Conservation (phyloP, 257 asterid species). For the Jasminum sambac region DNA sequence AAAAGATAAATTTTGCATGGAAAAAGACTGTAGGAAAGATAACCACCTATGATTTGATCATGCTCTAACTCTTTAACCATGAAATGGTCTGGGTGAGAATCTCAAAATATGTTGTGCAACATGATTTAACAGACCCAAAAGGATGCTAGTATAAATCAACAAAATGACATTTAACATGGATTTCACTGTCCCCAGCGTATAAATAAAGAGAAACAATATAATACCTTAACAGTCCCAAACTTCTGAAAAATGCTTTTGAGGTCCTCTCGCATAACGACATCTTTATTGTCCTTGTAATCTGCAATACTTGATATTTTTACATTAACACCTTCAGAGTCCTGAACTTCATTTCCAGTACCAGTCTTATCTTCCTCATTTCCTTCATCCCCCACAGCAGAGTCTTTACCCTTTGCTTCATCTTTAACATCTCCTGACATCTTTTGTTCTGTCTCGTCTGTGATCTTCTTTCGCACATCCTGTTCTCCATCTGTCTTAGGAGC, state of each 20-base stretch:
- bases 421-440: constrained; percentile 33
- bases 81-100: neutral
- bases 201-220: neutral
- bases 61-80: neutral
- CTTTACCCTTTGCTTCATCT: constrained; percentile 28
- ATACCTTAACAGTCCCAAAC: constrained; percentile 88
- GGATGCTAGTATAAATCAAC: neutral
- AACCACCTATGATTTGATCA: neutral
- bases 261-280: constrained; percentile 88
- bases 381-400: constrained; percentile 36
- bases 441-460: constrained; percentile 32
- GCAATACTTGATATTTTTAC: constrained; percentile 40
- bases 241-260: constrained; percentile 60
- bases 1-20: neutral
- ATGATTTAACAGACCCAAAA: neutral
- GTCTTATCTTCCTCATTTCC: constrained; percentile 37
- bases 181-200: neutral
- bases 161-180: neutral
- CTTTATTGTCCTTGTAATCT: constrained; percentile 60
- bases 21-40: neutral
- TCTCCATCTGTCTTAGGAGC: constrained; percentile 41
- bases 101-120: neutral
- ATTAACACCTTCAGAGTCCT: constrained; percentile 20
- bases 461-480: constrained; percentile 32
- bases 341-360: constrained; percentile 36